Evolutionary conservation across 306 rosid genomes (phyloP).

Genomic region (Sophora flavescens): DNA sequence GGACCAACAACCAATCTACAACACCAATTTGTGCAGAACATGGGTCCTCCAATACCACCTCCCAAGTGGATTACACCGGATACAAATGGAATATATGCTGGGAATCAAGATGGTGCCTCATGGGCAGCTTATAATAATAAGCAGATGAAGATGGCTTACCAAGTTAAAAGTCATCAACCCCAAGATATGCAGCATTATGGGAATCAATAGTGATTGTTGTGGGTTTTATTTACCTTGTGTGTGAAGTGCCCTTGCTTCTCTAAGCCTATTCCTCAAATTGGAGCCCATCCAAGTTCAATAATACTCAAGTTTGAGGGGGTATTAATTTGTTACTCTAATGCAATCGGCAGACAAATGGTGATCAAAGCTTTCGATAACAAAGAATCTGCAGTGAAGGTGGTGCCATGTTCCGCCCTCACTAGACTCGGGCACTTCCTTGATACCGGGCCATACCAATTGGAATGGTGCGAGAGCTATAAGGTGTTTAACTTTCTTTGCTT

Average conservation of each 20-base stretch:
- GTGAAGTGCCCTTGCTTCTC: conserved; percentile 38
- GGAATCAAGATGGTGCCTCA: conserved; percentile 63
- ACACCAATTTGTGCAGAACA: conserved; percentile 55
- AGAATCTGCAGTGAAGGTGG: conserved; percentile 38
- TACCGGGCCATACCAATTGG: conserved; percentile 29
- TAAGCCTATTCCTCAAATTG: conserved; percentile 38
- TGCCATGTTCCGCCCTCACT: conserved; percentile 20
- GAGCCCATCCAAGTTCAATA: conserved; percentile 43
- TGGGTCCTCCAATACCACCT: conserved; percentile 83
- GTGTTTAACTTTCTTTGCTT: conserved; percentile 16
- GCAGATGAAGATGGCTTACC: conserved; percentile 73
- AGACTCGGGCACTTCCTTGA: conserved; percentile 10
- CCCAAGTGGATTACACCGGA: conserved; percentile 78
- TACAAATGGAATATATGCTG: conserved; percentile 56
- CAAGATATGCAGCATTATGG: conserved; percentile 60
- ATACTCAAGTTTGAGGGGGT: conserved; percentile 27
- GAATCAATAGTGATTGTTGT: conserved; percentile 50
- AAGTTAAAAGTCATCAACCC: conserved; percentile 58
- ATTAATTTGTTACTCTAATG: conserved; percentile 23
- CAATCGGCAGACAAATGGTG: conserved; percentile 29
- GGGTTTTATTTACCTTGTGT: conserved; percentile 45
- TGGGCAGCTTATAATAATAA: conserved; percentile 67
- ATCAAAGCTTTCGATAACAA: conserved; percentile 15
- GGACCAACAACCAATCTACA: conserved; percentile 57
- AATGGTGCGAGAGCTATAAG: conserved; percentile 20